Percentiles rank a stretch among this genome's conserved stretches.
Conservation (phyloP, 1,284 basidiomycete genomes). For the Fomitopsis schrenkii region DNA sequence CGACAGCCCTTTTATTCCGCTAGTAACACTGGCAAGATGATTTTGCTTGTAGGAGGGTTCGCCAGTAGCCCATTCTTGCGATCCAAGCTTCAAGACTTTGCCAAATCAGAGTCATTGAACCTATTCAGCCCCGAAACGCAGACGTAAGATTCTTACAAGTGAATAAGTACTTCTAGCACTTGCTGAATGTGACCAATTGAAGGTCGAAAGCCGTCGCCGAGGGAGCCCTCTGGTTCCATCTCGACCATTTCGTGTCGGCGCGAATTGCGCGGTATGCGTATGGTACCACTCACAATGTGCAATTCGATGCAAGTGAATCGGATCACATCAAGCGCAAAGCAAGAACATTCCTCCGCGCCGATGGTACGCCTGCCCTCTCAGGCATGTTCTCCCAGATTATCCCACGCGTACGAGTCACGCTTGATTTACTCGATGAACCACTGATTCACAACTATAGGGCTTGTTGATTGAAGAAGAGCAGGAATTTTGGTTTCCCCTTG, state of each 20-base stretch:
- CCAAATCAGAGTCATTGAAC: too few relatives aligned
- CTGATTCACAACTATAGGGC: slow-evolving; percentile 23
- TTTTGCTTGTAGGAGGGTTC: too few relatives aligned
- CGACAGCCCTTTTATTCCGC: too few relatives aligned
- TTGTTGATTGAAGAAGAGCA: slow-evolving; percentile 30
- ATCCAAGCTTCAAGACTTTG: too few relatives aligned
- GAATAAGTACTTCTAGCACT: too few relatives aligned
- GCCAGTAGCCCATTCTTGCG: too few relatives aligned
- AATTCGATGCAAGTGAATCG: slow-evolving; percentile 25
- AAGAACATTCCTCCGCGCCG: slow-evolving; percentile 19
- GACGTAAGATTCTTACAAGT: too few relatives aligned
- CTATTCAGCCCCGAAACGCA: too few relatives aligned
- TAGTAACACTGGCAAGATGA: too few relatives aligned
- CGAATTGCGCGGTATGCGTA: slow-evolving; percentile 33
- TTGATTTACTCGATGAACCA: not conserved
- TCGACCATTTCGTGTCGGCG: slow-evolving; percentile 32
- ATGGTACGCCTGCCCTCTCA: slow-evolving; percentile 27
- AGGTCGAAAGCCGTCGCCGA: slow-evolving; percentile 31
- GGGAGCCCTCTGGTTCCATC: slow-evolving; percentile 31
- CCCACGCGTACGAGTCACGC: slow-evolving; percentile 22
- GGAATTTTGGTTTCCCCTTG: slow-evolving; percentile 33
- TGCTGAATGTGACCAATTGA: too few relatives aligned
- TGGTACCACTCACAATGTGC: slow-evolving; percentile 25
- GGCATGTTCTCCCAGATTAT: slow-evolving; percentile 31
- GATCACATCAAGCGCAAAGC: slow-evolving; percentile 28